These are phyloP conservation scores for Globisporangium canariense DNA, from an alignment of 352 stramenopile species.

Conservation along the genomic window DNA sequence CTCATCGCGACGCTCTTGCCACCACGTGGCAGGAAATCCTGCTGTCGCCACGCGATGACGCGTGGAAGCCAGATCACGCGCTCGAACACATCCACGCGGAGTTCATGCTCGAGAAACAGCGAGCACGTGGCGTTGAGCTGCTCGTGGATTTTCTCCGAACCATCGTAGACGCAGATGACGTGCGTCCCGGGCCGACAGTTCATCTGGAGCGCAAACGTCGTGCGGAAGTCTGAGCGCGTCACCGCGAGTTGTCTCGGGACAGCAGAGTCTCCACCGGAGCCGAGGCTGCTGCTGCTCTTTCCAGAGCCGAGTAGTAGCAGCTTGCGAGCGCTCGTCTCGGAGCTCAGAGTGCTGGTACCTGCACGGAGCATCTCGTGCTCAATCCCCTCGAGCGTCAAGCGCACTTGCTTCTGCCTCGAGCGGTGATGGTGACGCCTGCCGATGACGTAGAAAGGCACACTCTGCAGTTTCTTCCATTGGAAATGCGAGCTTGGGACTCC, in stretches of 20 bases:
- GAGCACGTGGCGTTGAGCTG: conserved; percentile 70
- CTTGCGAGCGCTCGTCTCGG: conserved; percentile 9
- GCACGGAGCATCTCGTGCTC: conserved; percentile 80
- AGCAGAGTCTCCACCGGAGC: not conserved
- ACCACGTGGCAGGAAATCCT: conserved; percentile 19
- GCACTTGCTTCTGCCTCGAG: conserved; percentile 12
- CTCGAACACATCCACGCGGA: conserved; percentile 34
- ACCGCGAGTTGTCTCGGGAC: conserved; percentile 35
- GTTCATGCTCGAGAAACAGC: conserved; percentile 34
- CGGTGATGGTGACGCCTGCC: conserved; percentile 10
- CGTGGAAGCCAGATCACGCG: conserved; percentile 52
- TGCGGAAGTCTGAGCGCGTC: conserved; percentile 64
- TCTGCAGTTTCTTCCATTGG: conserved; percentile 77
- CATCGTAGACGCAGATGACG: conserved; percentile 72
- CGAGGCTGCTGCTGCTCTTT: conserved; percentile 37
- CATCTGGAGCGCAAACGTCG: conserved; percentile 84
- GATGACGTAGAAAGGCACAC: conserved; percentile 44
- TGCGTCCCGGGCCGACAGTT: conserved; percentile 37
- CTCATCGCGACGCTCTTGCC: conserved; percentile 15
- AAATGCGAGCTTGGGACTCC: conserved; percentile 45
- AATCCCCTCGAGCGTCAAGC: conserved; percentile 76
- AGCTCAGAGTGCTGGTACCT: conserved; percentile 17
- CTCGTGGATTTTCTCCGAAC: conserved; percentile 38
- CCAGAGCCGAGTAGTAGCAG: conserved; percentile 24
- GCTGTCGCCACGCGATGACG: conserved; percentile 61